A percentile compares a stretch with the other conserved stretches of the same genome.
Evolutionary conservation across 1,284 basidiomycete genomes (phyloP).

Genomic region (Chiua sp.): DNA sequence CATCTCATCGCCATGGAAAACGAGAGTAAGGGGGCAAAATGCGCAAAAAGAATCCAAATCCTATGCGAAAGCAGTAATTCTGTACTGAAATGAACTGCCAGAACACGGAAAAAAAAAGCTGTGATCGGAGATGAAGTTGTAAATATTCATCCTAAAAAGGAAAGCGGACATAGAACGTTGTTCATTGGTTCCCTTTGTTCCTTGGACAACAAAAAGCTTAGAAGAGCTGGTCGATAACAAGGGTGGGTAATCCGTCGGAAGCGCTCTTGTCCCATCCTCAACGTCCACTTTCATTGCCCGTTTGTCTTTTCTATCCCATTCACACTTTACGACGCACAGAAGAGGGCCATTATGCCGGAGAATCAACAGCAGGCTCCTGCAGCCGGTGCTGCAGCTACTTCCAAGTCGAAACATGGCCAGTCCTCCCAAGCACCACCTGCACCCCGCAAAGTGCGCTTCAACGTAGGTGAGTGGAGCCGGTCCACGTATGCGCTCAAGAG

Average conservation of each 20-base stretch:
- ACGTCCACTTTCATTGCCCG: background rate
- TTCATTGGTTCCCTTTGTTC: conserved; percentile 19
- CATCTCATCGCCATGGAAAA: too few relatives aligned
- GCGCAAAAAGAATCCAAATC: too few relatives aligned
- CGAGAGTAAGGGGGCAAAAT: too few relatives aligned
- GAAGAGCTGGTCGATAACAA: background rate
- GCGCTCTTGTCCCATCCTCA: conserved; percentile 16
- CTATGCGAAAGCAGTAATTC: background rate
- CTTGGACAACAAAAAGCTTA: conserved; percentile 22
- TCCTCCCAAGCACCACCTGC: conserved; percentile 67
- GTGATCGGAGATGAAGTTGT: background rate
- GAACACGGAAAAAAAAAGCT: background rate
- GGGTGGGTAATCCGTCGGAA: conserved; percentile 9
- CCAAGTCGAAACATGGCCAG: conserved; percentile 63
- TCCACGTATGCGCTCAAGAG: background rate
- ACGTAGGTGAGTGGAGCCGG: conserved; percentile 75
- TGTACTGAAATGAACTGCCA: conserved; percentile 3
- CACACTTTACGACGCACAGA: background rate
- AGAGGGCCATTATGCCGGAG: conserved; percentile 31
- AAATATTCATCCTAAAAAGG: conserved; percentile 5
- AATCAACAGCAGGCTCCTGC: conserved; percentile 18
- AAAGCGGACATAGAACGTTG: conserved; percentile 2
- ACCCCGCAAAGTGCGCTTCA: conserved; percentile 90
- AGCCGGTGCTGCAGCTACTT: conserved; percentile 6
- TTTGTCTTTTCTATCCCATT: background rate